Base-by-base conservation (phyloP, 2,329 filamentous ascomycete species). In the Xylaria multiplex region DNA sequence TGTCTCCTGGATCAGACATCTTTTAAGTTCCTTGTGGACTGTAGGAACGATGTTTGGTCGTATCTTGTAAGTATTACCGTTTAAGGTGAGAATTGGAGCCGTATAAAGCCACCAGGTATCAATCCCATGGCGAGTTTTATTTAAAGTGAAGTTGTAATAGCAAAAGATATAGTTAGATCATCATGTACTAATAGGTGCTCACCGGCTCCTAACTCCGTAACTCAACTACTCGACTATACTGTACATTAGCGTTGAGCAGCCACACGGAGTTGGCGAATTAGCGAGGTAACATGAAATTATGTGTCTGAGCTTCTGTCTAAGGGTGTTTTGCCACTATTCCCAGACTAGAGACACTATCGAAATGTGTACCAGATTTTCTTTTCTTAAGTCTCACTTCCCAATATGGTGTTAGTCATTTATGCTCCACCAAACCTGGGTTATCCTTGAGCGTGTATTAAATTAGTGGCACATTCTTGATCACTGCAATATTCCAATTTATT, bases 191-290 rank as follows among this genome's bases (percentile, higher is more conserved):
- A 9, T 3, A 22, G 2, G 24, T 32, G 13, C 4, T 35, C 1
- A 22, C 16, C 8, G 11, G 22, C 30, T 6, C 19, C n/a, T 11
- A 40, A 19, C 19, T 27, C 35, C 16, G 14, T 24, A 22, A 27
- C 40, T 40, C 9, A 22, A 11, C 14, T 50, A 6, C 19, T 14
- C 16, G n/a, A 4, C 42, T 37, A 6, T 14, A 8, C 16, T 14
- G 14, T 32, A 37, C 24, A 37, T n/a, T n/a, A 3, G 27, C 11
- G 22, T 56, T n/a, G 45, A 2, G 27, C 35, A 56, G 55, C 55
- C 50, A 64, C 55, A 64, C 62, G 56, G 55, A 50, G 49, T 60
- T 60, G 59, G 55, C 48, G 27, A 32, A 53, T 45, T 40, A 40
- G 40, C 45, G 14, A 46, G 30, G 45, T 32, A 64, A 48, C 56